Evolutionary conservation across 768 basidiomycete species (phyloP), one percentile per base, ranked within the genome.

Genomic region (Kwoniella sp.): DNA sequence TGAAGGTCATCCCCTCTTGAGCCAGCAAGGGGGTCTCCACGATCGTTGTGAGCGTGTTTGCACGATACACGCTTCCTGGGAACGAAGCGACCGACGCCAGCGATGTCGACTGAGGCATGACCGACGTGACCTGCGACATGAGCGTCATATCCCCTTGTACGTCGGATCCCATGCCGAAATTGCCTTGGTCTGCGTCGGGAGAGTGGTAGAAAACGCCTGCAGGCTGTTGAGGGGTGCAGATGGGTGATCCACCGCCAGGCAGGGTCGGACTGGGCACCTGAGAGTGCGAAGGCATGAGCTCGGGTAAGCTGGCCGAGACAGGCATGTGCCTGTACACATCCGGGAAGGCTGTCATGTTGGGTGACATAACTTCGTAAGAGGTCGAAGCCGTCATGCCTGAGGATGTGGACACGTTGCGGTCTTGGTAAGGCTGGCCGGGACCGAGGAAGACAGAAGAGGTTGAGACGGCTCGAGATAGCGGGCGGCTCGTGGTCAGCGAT

Each of bases 191-290:
- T 8, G 50, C 40, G 15, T 53, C 46, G n/a, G 61, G 61, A 3
- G 61, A 63, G 4, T 53, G 53, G 42, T 53, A 59, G 47, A 56
- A 59, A 1, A 53, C 34, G 22, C 58, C 47, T 12, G 44, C 48
- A 12, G 46, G 37, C 33, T 54, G 47, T 36, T 56, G 48, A 48
- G 61, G 60, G 7, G 60, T 62, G n/a, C 49, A 45, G 40, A 54
- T 59, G 10, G 60, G 61, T n/a, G 61, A 63, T 23, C 53, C 57
- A 11, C 48, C 57, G 10, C 44, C 45, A 2, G 61, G 58, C 10
- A 59, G 20, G 12, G 26, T 54, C 6, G 61, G 57, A 27, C 50
- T 50, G 5, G 60, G 55, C 28, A 53, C 33, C 19, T 50, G 50
- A 38, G 55, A 50, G 10, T 53, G 53, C 15, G 50, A 46, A 15